Evolutionary conservation across 208 protist genomes (phyloP), one percentile per base, ranked within the genome.

Genomic region (Wallacemonas collosoma): DNA sequence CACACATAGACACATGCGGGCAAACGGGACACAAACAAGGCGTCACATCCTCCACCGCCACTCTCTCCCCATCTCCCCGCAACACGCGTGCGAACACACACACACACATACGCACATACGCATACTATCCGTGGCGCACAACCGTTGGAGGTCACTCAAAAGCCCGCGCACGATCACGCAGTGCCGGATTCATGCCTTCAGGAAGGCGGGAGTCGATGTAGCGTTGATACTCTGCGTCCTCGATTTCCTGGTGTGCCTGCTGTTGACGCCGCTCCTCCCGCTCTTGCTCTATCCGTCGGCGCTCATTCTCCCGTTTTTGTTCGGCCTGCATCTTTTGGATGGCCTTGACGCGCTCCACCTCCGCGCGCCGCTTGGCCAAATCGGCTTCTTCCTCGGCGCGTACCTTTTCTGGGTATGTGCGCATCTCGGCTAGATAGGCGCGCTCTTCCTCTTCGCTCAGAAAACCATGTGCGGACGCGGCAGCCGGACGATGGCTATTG

Each of bases 201-300:
- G 92, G 92, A 43, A 96, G 56, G 61, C 89, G 80, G 0, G 86
- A 83, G 58, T 84, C 76, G 36, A 96, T 83, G 68, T 88, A 95
- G 35, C 72, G 76, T 4, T 58, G 44, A 60, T 87, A 95, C 14
- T 72, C 61, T 17, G 69, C 81, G 41, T 93, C 86, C 26, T 95
- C 89, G n/a, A 66, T 62, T 72, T 77, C 76, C 71, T 77, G 63
- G 12, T 71, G 66, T 38, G 82, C 81, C 17, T 77, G 63, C 56
- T 81, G 77, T 38, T 69, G 67, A 5, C 70, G 71, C 15, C 64
- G 64, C 54, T 86, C 76, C 12, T 87, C 78, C 12, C 75, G 76
- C 50, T 87, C 76, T 35, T 72, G 65, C 71, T 87, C 81, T n/a
- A 72, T 64, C 40, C 71, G 75, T 0, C 70, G 82, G 14, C 70